These are phyloP conservation scores for Leccinum ochraceum DNA, from an alignment of 768 basidiomycete genomes.

Conservation along the genomic window DNA sequence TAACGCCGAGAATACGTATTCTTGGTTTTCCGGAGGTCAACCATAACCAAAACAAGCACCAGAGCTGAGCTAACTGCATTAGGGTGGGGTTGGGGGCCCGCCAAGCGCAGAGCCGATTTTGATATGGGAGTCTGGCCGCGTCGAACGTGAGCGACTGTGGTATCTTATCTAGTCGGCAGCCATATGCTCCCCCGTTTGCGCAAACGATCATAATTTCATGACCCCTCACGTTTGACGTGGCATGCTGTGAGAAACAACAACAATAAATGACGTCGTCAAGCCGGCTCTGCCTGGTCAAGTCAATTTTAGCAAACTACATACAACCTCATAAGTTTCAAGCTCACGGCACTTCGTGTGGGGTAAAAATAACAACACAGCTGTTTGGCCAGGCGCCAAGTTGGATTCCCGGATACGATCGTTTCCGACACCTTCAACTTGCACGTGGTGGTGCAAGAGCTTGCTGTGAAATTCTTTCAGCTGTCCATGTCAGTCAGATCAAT, in stretches of 20 bases:
- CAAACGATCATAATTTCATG: background rate
- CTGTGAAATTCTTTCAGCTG: slow-evolving; percentile 9
- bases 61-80: background rate
- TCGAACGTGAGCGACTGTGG: background rate
- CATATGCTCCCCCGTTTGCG: background rate
- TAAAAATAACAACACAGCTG: background rate
- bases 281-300: background rate
- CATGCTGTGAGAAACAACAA: background rate
- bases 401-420: background rate
- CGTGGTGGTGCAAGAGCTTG: background rate
- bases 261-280: background rate
- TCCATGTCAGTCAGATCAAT: background rate
- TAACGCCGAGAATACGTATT: no score
- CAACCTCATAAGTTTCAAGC: background rate
- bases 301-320: background rate
- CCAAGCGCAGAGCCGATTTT: background rate
- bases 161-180: slow-evolving; percentile 16
- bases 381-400: background rate
- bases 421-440: background rate
- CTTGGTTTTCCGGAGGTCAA: no score
- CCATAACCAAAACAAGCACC: background rate
- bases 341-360: background rate
- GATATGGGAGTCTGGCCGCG: background rate
- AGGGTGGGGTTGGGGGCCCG: background rate
- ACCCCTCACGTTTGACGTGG: slow-evolving; percentile 2